phyloP scores from a whole-genome alignment of 805 yeast species.

The Candida fluviatilis region DNA sequence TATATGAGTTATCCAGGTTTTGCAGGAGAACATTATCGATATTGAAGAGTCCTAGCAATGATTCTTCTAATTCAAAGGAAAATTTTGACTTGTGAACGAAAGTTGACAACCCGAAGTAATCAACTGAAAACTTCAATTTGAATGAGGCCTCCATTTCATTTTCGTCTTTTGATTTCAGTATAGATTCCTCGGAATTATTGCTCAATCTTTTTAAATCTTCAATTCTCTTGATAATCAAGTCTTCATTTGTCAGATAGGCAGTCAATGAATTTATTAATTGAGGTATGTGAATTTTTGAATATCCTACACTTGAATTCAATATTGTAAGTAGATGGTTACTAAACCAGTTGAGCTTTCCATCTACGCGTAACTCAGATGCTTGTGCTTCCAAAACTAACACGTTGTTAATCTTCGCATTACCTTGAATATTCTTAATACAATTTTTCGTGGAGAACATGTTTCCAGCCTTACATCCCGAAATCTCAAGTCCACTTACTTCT shows the following conservation, averaged over 20 bases:
- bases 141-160: conserved; percentile 12
- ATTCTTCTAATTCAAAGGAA: conserved; percentile 33
- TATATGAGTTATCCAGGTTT: conserved; percentile 1
- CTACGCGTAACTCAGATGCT: conserved; percentile 6
- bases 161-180: neutral
- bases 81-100: conserved; percentile 26
- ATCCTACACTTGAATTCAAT: conserved; percentile 6
- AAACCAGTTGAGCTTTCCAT: neutral
- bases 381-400: conserved; percentile 8
- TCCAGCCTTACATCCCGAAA: conserved; percentile 1
- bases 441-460: neutral
- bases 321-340: conserved; percentile 4
- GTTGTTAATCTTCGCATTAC: conserved; percentile 6
- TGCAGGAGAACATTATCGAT: conserved; percentile 13
- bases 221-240: neutral
- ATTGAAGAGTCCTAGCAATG: conserved; percentile 19
- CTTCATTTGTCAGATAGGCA: neutral
- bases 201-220: neutral
- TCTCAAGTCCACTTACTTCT: conserved; percentile 3
- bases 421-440: conserved; percentile 1
- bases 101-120: conserved; percentile 35
- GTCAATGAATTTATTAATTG: conserved; percentile 5
- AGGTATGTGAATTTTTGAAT: conserved; percentile 8
- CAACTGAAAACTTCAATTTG: conserved; percentile 21
- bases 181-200: neutral